These are phyloP conservation scores for Aspergillus sp. DNA, from an alignment of 2,329 filamentous ascomycete genomes.

Conservation along the genomic window DNA sequence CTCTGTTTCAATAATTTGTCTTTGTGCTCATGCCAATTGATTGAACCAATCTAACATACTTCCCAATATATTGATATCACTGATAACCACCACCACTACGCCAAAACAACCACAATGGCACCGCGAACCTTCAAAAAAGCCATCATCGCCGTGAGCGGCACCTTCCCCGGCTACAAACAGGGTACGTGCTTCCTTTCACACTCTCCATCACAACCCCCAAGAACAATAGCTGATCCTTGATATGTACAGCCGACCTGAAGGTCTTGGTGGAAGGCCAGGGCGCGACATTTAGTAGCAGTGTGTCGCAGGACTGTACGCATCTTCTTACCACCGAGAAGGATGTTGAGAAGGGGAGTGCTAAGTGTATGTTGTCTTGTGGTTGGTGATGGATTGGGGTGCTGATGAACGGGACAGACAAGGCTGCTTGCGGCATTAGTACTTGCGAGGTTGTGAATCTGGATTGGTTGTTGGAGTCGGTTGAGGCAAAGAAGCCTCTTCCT, in stretches of 20 bases:
- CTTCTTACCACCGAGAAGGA: conserved; percentile 32
- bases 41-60: no score
- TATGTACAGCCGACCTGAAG: conserved; percentile 23
- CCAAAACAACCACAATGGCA: conserved; percentile 14
- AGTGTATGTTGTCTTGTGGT: conserved; percentile 24
- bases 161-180: conserved; percentile 51
- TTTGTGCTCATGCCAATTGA: no score
- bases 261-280: conserved; percentile 27
- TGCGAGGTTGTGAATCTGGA: conserved; percentile 52
- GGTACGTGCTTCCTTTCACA: conserved; percentile 18
- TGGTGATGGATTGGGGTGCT: conserved; percentile 45
- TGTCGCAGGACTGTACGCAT: conserved; percentile 31
- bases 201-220: conserved; percentile 2
- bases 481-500: conserved; percentile 34
- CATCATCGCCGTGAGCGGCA: conserved; percentile 54
- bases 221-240: not conserved
- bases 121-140: conserved; percentile 21
- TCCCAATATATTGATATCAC: no score
- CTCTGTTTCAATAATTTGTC: no score
- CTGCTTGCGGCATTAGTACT: conserved; percentile 40
- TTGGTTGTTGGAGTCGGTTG: conserved; percentile 57
- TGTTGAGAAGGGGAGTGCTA: conserved; percentile 27
- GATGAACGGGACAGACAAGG: conserved; percentile 38
- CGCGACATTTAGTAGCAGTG: conserved; percentile 24
- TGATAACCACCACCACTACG: no score